phyloP scores from a whole-genome alignment of 2,329 filamentous ascomycete genomes.

The Beauveria sp. region DNA sequence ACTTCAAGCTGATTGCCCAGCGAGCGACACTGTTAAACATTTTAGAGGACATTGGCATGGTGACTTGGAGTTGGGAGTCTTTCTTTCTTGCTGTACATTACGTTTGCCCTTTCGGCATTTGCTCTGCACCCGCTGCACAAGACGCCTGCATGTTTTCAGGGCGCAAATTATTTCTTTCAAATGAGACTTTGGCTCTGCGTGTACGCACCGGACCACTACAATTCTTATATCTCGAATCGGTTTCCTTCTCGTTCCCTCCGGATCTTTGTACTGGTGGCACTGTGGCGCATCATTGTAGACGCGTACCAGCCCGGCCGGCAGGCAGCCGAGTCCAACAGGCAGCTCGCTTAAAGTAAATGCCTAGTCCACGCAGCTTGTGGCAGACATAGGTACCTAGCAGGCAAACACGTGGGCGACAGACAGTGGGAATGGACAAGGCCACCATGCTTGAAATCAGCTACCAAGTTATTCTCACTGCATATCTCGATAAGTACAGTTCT shows the following conservation, averaged over 20 bases:
- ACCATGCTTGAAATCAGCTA: not conserved
- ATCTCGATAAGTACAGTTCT: not conserved
- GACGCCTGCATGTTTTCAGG: not conserved
- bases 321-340: not conserved
- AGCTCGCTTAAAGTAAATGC: not conserved
- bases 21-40: slow-evolving; percentile 12
- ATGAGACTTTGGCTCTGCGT: slow-evolving; percentile 18
- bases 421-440: not conserved
- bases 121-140: not conserved
- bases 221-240: not conserved
- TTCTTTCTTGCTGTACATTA: slow-evolving; percentile 9
- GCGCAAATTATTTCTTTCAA: slow-evolving; percentile 7
- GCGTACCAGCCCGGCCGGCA: not conserved
- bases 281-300: not conserved
- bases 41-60: slow-evolving; percentile 13
- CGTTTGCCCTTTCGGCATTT: not conserved
- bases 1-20: slow-evolving; percentile 9
- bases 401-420: not conserved
- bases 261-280: not conserved
- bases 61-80: not conserved
- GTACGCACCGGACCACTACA: slow-evolving; percentile 19
- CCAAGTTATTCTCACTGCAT: not conserved
- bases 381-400: not conserved
- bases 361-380: not conserved
- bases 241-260: not conserved